Conservation (phyloP, 441 rosid species). For the Theobroma grandiflorum region DNA sequence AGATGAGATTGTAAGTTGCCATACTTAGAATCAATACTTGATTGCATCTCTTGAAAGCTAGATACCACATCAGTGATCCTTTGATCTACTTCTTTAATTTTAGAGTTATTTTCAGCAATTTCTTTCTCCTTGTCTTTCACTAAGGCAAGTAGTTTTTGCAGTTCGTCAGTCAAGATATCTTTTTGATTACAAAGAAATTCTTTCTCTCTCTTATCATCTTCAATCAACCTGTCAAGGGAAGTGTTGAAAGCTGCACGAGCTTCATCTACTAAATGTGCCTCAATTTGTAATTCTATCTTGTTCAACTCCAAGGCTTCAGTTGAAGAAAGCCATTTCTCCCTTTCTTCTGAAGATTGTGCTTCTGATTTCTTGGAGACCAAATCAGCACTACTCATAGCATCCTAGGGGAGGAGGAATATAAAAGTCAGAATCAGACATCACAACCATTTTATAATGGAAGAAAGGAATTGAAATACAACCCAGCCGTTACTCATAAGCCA, state of each 20-base stretch:
- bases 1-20: slow-evolving; percentile 55
- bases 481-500: not conserved
- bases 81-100: slow-evolving; percentile 63
- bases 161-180: slow-evolving; percentile 57
- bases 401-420: slow-evolving; percentile 47
- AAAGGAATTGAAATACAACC: not conserved
- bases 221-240: slow-evolving; percentile 59
- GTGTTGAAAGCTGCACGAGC: slow-evolving; percentile 51
- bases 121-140: slow-evolving; percentile 76
- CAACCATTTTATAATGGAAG: not conserved
- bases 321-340: slow-evolving; percentile 66
- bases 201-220: slow-evolving; percentile 64
- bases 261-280: slow-evolving; percentile 63
- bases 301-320: slow-evolving; percentile 66
- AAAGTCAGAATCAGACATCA: not conserved
- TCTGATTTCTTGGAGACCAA: slow-evolving; percentile 54
- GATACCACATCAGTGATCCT: slow-evolving; percentile 59
- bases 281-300: slow-evolving; percentile 72
- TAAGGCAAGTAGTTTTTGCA: slow-evolving; percentile 66
- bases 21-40: slow-evolving; percentile 55
- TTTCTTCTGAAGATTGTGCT: slow-evolving; percentile 49
- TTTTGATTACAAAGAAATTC: slow-evolving; percentile 56
- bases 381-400: slow-evolving; percentile 63
- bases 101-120: slow-evolving; percentile 67
- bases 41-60: slow-evolving; percentile 63